Evolutionary conservation across 768 basidiomycete species (phyloP).

Genomic region (Leccinum imitatum): DNA sequence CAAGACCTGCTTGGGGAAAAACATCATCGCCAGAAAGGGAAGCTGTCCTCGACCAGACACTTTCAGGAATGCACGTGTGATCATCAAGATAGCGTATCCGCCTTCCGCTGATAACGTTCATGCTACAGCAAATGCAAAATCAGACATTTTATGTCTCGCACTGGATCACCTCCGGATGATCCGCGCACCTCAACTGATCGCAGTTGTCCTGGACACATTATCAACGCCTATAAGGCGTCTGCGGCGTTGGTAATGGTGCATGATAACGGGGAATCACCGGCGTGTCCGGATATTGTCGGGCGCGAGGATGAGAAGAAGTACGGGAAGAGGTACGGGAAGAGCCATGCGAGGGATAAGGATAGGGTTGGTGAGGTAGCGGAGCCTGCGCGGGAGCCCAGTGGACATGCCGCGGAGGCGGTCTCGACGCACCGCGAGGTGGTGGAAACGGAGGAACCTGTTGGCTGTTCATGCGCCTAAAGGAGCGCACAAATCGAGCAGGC

Average conservation of each 20-base stretch:
- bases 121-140: slow-evolving; percentile 25
- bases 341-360: slow-evolving; percentile 26
- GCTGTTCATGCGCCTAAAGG: neutral
- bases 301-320: slow-evolving; percentile 6
- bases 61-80: slow-evolving; percentile 18
- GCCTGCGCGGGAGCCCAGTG: slow-evolving; percentile 33
- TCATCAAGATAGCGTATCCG: slow-evolving; percentile 22
- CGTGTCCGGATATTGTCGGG: neutral
- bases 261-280: slow-evolving; percentile 23
- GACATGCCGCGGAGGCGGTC: slow-evolving; percentile 22
- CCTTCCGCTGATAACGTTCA: slow-evolving; percentile 23
- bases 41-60: slow-evolving; percentile 9
- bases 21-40: slow-evolving; percentile 14
- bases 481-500: slow-evolving; percentile 4
- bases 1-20: slow-evolving; percentile 14
- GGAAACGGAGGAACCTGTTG: slow-evolving; percentile 21
- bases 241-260: slow-evolving; percentile 9
- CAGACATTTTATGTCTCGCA: slow-evolving; percentile 16
- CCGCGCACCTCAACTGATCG: slow-evolving; percentile 29
- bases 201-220: slow-evolving; percentile 14
- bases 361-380: slow-evolving; percentile 23
- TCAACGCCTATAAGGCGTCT: slow-evolving; percentile 7
- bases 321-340: slow-evolving; percentile 15
- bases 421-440: slow-evolving; percentile 20
- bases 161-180: slow-evolving; percentile 26